phyloP scores from a whole-genome alignment of 352 stramenopile genomes.

The Phytophthora sansomeana region DNA sequence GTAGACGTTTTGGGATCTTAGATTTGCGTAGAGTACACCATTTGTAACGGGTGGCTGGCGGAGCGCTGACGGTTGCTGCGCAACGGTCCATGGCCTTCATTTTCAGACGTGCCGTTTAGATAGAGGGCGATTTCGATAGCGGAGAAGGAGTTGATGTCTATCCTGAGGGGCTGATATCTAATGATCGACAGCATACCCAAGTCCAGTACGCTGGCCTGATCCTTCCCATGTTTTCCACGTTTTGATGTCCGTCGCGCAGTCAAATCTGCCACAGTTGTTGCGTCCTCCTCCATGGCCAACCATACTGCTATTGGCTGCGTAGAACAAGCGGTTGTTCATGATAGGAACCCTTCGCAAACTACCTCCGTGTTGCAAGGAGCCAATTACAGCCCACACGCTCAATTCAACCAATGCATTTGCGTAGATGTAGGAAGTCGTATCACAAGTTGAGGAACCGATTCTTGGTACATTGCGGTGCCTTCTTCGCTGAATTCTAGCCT shows the following conservation, averaged over 20 bases:
- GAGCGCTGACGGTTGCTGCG: background rate
- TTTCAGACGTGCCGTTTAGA: slow-evolving; percentile 21
- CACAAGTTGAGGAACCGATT: no score
- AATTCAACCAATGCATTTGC: no score
- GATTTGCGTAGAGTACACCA: background rate
- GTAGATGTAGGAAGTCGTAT: no score
- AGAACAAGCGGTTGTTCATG: slow-evolving; percentile 90
- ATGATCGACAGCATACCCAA: slow-evolving; percentile 84
- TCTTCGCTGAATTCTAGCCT: no score
- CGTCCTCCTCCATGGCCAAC: slow-evolving; percentile 64
- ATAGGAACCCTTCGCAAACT: slow-evolving; percentile 89
- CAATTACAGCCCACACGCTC: slow-evolving; percentile 84
- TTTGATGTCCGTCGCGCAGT: slow-evolving; percentile 53
- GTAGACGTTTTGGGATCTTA: no score
- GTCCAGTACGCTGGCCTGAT: slow-evolving; percentile 89
- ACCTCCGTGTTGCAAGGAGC: slow-evolving; percentile 83
- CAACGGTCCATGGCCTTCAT: slow-evolving; percentile 2
- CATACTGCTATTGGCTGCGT: slow-evolving; percentile 90
- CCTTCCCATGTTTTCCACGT: slow-evolving; percentile 43
- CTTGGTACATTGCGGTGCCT: no score
- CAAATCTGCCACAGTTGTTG: slow-evolving; percentile 91
- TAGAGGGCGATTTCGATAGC: background rate
- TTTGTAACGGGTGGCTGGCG: slow-evolving; percentile 27
- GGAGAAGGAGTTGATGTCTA: slow-evolving; percentile 79
- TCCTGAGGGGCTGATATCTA: slow-evolving; percentile 86